Evolutionary conservation across 495 filamentous ascomycete genomes (phyloP), one percentile per base, ranked within the genome.

Genomic region (Aspergillus affinis): DNA sequence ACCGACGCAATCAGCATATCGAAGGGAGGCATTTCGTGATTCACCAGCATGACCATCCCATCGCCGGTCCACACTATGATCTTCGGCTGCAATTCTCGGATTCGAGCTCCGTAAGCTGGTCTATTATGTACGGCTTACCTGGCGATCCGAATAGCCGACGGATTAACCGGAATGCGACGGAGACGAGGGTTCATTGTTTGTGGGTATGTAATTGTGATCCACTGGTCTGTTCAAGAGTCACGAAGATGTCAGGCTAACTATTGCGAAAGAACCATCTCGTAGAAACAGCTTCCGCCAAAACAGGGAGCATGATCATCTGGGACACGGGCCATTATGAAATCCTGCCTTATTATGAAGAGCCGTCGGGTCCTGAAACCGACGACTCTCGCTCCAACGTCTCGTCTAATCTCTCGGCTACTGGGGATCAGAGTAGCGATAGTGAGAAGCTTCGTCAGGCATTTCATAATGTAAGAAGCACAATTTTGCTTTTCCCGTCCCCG

Each of bases 31-130:
- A 89, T 63, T 88, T 88, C 61, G 79, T 89, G 36, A 76, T 89
- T 27, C 84, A 88, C 67, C 87, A 89, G 64, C 87, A 90, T 65
- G 87, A 89, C 60, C 87, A 89, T 68, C 86, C 86, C 3, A 72
- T 87, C 9, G 83, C 86, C 15, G 86, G 87, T 12, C 73, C 78
- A 0, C 83, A 87, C 58, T 86, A 88, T 71, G 87, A 89, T 68
- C 72, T 90, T 4, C 78, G 86, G 15, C 72, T 90, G 2, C 86
- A 90, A 66, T 85, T 89, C 68, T 88, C 83, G 15, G 77, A 80
- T 53, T 78, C 83, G 2, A 89, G 86, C 63, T 83, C 82, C 5
- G 78, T 84, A 8, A 84, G 80, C 59, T 90, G 84, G 76, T 82
- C 86, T 0, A 76, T 89, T 47, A 87, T 88, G 78, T 88, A 88